Percentiles rank a stretch among this genome's conserved stretches.
Conservation (phyloP, 2,329 filamentous ascomycete species). For the Acarospora socialis region DNA sequence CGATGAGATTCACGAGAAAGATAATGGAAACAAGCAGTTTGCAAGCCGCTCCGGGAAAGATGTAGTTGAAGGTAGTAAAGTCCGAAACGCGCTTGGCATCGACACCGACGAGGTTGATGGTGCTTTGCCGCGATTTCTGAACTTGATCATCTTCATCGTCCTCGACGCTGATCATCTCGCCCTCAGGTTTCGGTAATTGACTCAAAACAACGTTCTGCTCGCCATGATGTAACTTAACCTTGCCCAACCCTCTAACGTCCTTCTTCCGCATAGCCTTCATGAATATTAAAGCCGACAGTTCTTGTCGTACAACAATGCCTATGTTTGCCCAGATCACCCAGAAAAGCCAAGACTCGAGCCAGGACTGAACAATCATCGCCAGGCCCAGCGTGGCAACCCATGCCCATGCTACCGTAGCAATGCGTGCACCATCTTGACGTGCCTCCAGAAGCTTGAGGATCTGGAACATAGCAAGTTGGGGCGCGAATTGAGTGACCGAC, state of each 20-base stretch:
- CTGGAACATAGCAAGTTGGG: conserved; percentile 53
- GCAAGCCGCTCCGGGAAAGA: conserved; percentile 47
- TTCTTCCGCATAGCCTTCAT: conserved; percentile 64
- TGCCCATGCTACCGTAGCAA: conserved; percentile 45
- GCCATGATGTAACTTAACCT: conserved; percentile 17
- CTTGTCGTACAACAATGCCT: conserved; percentile 51
- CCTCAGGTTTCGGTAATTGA: conserved; percentile 19
- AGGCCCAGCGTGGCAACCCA: conserved; percentile 53
- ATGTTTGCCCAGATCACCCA: conserved; percentile 53
- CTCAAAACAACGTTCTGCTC: conserved; percentile 18
- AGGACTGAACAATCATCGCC: conserved; percentile 40
- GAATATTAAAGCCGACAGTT: conserved; percentile 59
- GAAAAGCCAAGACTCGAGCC: conserved; percentile 50
- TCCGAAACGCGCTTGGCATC: conserved; percentile 56
- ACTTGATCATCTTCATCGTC: conserved; percentile 37
- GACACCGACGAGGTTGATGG: conserved; percentile 63
- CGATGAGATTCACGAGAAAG: conserved; percentile 56
- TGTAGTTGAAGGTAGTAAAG: conserved; percentile 51
- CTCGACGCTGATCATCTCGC: conserved; percentile 24
- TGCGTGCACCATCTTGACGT: conserved; percentile 30
- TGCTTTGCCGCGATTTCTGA: conserved; percentile 51
- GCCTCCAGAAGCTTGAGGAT: conserved; percentile 52
- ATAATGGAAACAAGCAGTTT: conserved; percentile 51
- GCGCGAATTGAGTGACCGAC: conserved; percentile 50
- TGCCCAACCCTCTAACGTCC: conserved; percentile 51